Evolutionary conservation across 768 basidiomycete genomes (phyloP), one percentile per base, ranked within the genome.

Genomic region (Pleurotus platypus): DNA sequence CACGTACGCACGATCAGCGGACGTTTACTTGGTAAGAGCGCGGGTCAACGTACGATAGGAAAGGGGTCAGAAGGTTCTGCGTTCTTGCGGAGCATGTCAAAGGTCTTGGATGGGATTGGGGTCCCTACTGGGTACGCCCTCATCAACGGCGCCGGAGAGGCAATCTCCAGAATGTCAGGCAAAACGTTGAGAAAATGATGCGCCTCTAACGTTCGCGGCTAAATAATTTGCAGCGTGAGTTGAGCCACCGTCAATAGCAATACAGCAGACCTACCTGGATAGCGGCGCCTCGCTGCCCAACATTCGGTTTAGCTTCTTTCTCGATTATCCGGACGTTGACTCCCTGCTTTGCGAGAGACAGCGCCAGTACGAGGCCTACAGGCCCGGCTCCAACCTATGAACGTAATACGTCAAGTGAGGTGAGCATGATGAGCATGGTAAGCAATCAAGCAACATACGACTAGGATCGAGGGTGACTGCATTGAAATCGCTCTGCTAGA

Each of bases 311-410:
- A 0, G 67, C 61, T 49, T 72, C 73, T 59, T 78, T 80, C 57
- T 84, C 77, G 45, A 84, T 76, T 24, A 85, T 74, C n/a, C 80
- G 75, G 6, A 83, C 74, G 8, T 77, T 70, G 13, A 82, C 65
- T 3, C 74, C 72, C 62, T 80, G 78, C 16, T 70, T 68, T 12
- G 77, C 61, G 24, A 81, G 73, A 4, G 70, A 61, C 1, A 78
- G 68, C 3, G 76, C 77, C 50, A 72, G 67, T 47, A 78, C 72
- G 4, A 79, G 67, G 38, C 80, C 78, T 30, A 76, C 71, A 5
- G 79, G 77, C 11, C 79, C 78, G 37, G 71, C 77, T 40, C 79
- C 79, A 40, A 76, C 76, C 78, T 79, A 58, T 13, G 30, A 47
- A 22, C 26, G 4, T 39, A 37, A 30, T 46, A 16, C 6, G 22